These are phyloP conservation scores for Adansonia rubrostipa DNA, from an alignment of 441 rosid species.

Conservation along the genomic window DNA sequence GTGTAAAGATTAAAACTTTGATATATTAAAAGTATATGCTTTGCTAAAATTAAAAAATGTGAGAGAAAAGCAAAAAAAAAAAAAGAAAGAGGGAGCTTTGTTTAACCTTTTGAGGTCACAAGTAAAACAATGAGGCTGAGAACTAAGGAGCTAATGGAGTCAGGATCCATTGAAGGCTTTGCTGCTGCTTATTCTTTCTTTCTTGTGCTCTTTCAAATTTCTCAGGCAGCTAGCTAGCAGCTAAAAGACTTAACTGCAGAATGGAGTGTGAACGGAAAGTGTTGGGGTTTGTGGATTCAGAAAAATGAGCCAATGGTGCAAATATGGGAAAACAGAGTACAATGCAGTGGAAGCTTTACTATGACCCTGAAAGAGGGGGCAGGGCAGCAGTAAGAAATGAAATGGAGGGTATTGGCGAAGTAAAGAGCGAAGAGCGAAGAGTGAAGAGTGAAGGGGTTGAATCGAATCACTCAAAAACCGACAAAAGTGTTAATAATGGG, in stretches of 20 bases:
- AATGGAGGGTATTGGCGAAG: background rate
- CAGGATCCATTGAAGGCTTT: conserved; percentile 41
- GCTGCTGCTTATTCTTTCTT: background rate
- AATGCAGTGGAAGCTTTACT: background rate
- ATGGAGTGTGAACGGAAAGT: background rate
- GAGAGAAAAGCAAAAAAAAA: background rate
- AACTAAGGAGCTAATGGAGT: conserved; percentile 26
- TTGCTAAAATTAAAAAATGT: too few relatives aligned
- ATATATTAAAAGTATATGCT: background rate
- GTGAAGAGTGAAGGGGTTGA: background rate
- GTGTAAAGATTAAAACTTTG: background rate
- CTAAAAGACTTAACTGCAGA: background rate
- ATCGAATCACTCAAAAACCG: background rate
- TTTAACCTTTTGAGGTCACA: conserved; percentile 47
- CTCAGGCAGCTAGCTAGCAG: background rate
- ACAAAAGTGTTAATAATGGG: background rate
- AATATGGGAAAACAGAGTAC: conserved; percentile 11
- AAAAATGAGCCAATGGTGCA: background rate
- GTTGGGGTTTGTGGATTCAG: background rate
- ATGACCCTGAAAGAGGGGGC: too few relatives aligned
- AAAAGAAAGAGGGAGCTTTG: background rate
- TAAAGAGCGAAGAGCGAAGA: background rate
- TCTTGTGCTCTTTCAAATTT: background rate
- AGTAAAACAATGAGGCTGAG: conserved; percentile 40
- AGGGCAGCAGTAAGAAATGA: too few relatives aligned